A percentile compares a stretch with the other conserved stretches of the same genome.
Conservation (phyloP, 2,329 filamentous ascomycete species). For the Penicillium sp. region DNA sequence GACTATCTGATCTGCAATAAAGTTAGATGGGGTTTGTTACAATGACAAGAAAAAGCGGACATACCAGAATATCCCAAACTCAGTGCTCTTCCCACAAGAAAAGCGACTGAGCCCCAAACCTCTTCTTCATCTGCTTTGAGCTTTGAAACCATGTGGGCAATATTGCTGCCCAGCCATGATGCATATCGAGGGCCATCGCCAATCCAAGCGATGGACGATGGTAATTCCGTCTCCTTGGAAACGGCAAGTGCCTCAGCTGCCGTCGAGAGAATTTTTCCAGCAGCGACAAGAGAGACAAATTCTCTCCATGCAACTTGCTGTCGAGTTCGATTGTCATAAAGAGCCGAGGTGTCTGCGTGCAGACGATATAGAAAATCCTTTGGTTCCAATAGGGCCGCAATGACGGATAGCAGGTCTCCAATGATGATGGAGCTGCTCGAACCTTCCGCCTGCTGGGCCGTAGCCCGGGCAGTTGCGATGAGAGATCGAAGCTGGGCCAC, state of each 20-base stretch:
- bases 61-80: constrained; percentile 68
- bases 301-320: constrained; percentile 60
- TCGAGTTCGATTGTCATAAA: constrained; percentile 42
- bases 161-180: constrained; percentile 64
- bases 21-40: constrained; percentile 10
- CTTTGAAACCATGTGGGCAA: constrained; percentile 44
- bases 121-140: constrained; percentile 38
- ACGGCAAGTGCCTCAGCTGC: constrained; percentile 51
- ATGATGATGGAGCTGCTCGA: constrained; percentile 33
- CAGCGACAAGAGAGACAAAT: constrained; percentile 53
- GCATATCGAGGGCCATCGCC: constrained; percentile 61
- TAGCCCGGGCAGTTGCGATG: constrained; percentile 34
- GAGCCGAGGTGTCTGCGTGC: constrained; percentile 41
- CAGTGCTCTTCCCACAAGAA: constrained; percentile 55
- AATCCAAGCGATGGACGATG: constrained; percentile 52
- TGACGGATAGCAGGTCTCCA: constrained; percentile 33
- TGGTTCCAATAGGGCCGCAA: constrained; percentile 42
- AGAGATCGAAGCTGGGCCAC: constrained; percentile 63
- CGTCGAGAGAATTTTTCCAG: constrained; percentile 55
- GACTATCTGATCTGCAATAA: constrained; percentile 36
- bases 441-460: constrained; percentile 29
- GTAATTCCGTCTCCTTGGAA: constrained; percentile 27
- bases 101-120: constrained; percentile 35
- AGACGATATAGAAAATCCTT: constrained; percentile 42
- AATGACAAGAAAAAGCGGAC: background rate